A percentile compares a stretch with the other conserved stretches of the same genome.
Conservation (phyloP, 495 filamentous ascomycete species). For the Penicillium soppii region DNA sequence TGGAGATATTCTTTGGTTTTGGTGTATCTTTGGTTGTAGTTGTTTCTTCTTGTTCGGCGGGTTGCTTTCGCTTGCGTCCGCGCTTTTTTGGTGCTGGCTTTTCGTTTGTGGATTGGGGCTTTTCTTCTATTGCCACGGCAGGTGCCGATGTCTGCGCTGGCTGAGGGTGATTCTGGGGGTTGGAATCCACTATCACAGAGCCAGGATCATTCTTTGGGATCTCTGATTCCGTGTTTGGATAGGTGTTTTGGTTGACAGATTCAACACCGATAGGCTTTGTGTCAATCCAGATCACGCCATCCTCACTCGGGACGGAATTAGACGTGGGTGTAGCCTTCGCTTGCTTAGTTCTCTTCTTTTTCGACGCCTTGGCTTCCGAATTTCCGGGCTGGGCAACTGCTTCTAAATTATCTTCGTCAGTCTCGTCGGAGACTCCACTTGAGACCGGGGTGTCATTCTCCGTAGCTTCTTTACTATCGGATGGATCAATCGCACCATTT, state of each 20-base stretch:
- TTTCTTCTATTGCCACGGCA: neutral
- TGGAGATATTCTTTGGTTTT: neutral
- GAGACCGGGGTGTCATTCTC: neutral
- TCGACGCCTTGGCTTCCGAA: constrained; percentile 21
- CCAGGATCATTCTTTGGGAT: neutral
- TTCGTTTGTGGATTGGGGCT: neutral
- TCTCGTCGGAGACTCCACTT: constrained; percentile 6
- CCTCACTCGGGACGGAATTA: constrained; percentile 25
- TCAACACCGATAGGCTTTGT: constrained; percentile 21
- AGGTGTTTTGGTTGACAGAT: neutral
- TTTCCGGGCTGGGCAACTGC: constrained; percentile 1
- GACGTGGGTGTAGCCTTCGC: constrained; percentile 37
- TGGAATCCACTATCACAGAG: neutral
- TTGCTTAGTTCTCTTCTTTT: constrained; percentile 42
- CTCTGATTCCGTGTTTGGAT: neutral
- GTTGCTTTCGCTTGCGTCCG: constrained; percentile 46
- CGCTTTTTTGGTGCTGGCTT: constrained; percentile 40
- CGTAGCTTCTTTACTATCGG: constrained; percentile 3
- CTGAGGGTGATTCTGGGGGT: neutral
- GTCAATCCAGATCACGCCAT: constrained; percentile 42
- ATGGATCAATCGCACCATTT: constrained; percentile 4
- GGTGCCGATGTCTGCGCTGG: neutral
- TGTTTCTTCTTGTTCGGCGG: constrained; percentile 18
- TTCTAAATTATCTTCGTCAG: constrained; percentile 5
- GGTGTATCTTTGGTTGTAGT: neutral